Conservation (phyloP, 2,329 filamentous ascomycete genomes). For the Fusarium sp. region DNA sequence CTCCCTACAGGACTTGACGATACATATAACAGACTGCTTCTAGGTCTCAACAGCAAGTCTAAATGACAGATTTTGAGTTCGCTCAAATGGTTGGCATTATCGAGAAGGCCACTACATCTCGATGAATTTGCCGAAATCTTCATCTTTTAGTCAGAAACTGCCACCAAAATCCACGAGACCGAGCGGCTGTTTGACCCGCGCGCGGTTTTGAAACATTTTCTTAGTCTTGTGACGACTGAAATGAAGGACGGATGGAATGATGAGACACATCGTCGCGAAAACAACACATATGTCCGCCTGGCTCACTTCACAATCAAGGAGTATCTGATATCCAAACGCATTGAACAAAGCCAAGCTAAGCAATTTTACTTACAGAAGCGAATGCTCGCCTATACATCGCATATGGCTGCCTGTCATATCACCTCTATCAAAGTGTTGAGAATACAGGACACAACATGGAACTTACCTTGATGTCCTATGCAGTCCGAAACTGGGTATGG, state of each 20-base stretch:
- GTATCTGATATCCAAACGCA: neutral
- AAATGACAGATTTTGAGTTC: accelerated
- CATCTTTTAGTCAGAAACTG: neutral
- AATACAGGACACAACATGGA: accelerated
- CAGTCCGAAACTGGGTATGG: accelerated
- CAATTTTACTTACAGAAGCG: accelerated
- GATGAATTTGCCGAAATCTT: neutral
- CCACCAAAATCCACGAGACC: accelerated
- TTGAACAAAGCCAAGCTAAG: accelerated
- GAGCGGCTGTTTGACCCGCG: accelerated
- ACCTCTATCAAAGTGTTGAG: accelerated
- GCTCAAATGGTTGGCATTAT: neutral
- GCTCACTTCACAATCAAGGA: neutral
- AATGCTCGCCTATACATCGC: accelerated
- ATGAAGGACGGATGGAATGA: accelerated
- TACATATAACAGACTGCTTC: neutral
- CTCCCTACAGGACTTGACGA: accelerated
- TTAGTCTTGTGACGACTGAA: neutral
- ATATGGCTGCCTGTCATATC: neutral
- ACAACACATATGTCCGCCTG: neutral
- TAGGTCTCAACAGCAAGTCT: accelerated
- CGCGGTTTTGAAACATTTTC: neutral
- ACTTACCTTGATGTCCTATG: accelerated
- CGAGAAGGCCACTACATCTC: accelerated
- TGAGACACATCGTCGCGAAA: accelerated